Evolutionary conservation across 2,329 filamentous ascomycete genomes (phyloP).

Genomic region (Cladophialophora exuberans): DNA sequence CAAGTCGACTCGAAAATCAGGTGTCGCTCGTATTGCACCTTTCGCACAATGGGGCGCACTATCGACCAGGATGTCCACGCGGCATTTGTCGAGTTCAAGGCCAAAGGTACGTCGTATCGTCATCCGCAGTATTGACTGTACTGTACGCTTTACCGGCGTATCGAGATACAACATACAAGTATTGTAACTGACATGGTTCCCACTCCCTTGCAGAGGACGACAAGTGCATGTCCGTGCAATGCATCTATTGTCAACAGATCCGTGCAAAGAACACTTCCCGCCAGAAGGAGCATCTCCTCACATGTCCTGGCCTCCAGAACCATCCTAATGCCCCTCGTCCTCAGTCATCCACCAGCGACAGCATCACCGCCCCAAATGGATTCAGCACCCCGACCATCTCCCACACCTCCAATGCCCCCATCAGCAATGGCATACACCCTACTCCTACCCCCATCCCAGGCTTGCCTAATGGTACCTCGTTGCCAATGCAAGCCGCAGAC

Average conservation of each 20-base stretch:
- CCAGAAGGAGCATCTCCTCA: slow-evolving; percentile 56
- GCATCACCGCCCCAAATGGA: slow-evolving; percentile 48
- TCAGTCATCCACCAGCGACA: slow-evolving; percentile 41
- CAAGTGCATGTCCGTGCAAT: slow-evolving; percentile 57
- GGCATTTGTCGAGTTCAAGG: slow-evolving; percentile 57
- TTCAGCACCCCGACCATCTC: slow-evolving; percentile 48
- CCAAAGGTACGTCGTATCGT: slow-evolving; percentile 47
- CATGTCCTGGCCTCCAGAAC: slow-evolving; percentile 53
- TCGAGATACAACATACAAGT: slow-evolving; percentile 17
- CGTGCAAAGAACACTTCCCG: slow-evolving; percentile 57
- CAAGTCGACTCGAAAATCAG: not conserved
- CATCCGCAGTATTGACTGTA: slow-evolving; percentile 41
- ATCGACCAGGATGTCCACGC: slow-evolving; percentile 57
- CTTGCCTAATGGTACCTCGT: slow-evolving; percentile 37
- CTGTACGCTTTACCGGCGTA: slow-evolving; percentile 28
- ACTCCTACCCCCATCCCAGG: slow-evolving; percentile 49
- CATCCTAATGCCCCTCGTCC: slow-evolving; percentile 49
- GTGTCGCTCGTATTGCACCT: not conserved
- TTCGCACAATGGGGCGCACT: slow-evolving; percentile 51
- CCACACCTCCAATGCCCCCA: slow-evolving; percentile 47
- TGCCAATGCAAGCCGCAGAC: slow-evolving; percentile 35
- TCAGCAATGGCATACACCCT: slow-evolving; percentile 48
- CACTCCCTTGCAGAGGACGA: slow-evolving; percentile 33
- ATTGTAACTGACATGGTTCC: slow-evolving; percentile 25
- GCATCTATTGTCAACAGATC: slow-evolving; percentile 58